Percentiles rank a stretch among this genome's conserved stretches.
Conservation (phyloP, 2,329 filamentous ascomycete species). For the Cadophora gregata region DNA sequence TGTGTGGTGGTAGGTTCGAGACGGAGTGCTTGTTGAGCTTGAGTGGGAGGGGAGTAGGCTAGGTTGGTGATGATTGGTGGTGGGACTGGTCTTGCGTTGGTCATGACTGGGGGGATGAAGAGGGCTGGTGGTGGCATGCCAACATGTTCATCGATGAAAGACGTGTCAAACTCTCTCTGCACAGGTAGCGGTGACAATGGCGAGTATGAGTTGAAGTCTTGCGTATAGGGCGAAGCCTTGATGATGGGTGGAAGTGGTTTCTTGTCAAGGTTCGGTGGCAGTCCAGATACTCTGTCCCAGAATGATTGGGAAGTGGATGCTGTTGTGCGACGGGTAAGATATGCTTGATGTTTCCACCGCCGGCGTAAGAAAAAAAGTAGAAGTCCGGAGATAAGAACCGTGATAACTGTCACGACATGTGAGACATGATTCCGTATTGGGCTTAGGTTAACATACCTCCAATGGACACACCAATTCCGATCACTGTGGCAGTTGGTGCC, state of each 20-base stretch:
- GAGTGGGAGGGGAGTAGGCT: background rate
- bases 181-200: background rate
- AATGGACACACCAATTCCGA: conserved; percentile 7
- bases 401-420: background rate
- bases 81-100: background rate
- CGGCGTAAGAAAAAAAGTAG: conserved; percentile 4
- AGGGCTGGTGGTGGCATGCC: background rate
- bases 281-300: conserved; percentile 10
- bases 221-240: background rate
- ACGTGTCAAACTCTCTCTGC: conserved; percentile 3
- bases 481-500: background rate
- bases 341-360: background rate
- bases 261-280: background rate
- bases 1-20: background rate
- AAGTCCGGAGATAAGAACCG: background rate
- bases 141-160: background rate
- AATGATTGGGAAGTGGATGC: background rate
- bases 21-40: background rate
- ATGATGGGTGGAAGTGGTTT: background rate
- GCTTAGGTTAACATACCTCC: background rate
- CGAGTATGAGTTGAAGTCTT: background rate
- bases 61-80: conserved; percentile 6
- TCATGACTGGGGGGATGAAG: background rate
- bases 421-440: no score
- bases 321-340: background rate